These are phyloP conservation scores for Neopestalotiopsis sp. DNA, from an alignment of 2,329 filamentous ascomycete species.

Conservation along the genomic window DNA sequence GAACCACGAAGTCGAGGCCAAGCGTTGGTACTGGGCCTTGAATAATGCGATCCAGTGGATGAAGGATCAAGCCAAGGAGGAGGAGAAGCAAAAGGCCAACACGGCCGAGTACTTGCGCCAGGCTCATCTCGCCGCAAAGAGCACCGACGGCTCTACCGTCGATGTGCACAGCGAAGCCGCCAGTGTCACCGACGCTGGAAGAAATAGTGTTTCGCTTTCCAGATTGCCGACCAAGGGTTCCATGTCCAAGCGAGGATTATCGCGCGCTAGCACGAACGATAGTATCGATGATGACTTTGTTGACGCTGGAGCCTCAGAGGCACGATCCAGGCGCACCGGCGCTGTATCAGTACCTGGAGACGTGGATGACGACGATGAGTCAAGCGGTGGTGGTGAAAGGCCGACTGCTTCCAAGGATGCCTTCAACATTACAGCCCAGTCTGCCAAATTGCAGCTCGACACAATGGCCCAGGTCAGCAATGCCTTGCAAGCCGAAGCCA, in stretches of 20 bases:
- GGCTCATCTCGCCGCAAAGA: constrained; percentile 67
- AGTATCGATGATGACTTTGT: constrained; percentile 58
- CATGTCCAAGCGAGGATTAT: constrained; percentile 35
- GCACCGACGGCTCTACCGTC: constrained; percentile 50
- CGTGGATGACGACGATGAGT: constrained; percentile 55
- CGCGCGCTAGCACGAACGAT: constrained; percentile 50
- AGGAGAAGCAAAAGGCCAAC: constrained; percentile 76
- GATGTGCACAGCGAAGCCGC: constrained; percentile 56
- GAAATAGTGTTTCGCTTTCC: constrained; percentile 51
- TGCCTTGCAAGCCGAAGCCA: constrained; percentile 76
- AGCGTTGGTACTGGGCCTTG: constrained; percentile 98
- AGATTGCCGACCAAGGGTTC: constrained; percentile 40
- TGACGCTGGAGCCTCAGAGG: constrained; percentile 52
- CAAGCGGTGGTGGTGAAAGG: constrained; percentile 76
- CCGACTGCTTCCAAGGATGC: constrained; percentile 84
- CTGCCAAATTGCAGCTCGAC: constrained; percentile 89
- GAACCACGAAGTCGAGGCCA: constrained; percentile 97
- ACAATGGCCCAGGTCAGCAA: constrained; percentile 84
- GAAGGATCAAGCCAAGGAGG: constrained; percentile 94
- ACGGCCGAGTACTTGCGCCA: constrained; percentile 78
- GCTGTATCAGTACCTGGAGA: constrained; percentile 44
- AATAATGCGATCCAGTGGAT: constrained; percentile 99
- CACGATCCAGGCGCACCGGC: constrained; percentile 42
- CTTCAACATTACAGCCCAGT: constrained; percentile 96
- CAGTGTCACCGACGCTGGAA: constrained; percentile 51